Conservation (phyloP, 768 basidiomycete species). For the Kwoniella sp. region DNA sequence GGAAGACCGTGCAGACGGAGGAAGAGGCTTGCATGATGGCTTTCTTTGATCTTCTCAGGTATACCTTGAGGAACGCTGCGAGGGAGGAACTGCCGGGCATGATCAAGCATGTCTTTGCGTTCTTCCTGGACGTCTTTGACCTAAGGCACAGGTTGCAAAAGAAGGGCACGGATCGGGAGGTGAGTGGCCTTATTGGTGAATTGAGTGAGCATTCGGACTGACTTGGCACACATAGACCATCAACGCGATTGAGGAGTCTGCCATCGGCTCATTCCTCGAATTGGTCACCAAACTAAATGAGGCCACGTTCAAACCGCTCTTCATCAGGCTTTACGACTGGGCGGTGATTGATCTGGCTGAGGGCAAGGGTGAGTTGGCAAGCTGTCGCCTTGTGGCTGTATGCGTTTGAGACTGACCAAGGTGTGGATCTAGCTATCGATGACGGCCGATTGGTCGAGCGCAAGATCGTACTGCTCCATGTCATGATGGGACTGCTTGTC, state of each 20-base stretch:
- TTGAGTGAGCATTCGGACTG: too few relatives aligned
- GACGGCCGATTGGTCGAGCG: conserved; percentile 53
- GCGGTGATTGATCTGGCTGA: conserved; percentile 60
- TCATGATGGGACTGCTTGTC: conserved; percentile 69
- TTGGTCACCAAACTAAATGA: conserved; percentile 91
- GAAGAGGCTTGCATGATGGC: conserved; percentile 48
- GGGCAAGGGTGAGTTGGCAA: conserved; percentile 46
- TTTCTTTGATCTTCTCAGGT: conserved; percentile 68
- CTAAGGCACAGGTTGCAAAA: conserved; percentile 50
- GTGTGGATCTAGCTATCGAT: conserved; percentile 18
- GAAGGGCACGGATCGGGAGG: conserved; percentile 26
- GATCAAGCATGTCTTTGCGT: conserved; percentile 64
- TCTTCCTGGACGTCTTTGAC: conserved; percentile 75
- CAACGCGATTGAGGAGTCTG: conserved; percentile 47
- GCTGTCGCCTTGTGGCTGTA: neutral
- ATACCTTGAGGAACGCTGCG: conserved; percentile 62
- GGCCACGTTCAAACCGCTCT: conserved; percentile 79
- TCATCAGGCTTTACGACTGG: conserved; percentile 92
- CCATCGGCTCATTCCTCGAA: conserved; percentile 75
- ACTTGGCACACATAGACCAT: conserved; percentile 29
- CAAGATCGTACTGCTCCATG: conserved; percentile 67
- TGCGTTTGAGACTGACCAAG: neutral
- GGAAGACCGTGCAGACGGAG: conserved; percentile 42
- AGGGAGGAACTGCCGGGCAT: conserved; percentile 64
- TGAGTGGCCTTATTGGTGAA: conserved; percentile 20